Evolutionary conservation across 2,329 filamentous ascomycete genomes (phyloP).

Genomic region (Calonectria henricotiae): DNA sequence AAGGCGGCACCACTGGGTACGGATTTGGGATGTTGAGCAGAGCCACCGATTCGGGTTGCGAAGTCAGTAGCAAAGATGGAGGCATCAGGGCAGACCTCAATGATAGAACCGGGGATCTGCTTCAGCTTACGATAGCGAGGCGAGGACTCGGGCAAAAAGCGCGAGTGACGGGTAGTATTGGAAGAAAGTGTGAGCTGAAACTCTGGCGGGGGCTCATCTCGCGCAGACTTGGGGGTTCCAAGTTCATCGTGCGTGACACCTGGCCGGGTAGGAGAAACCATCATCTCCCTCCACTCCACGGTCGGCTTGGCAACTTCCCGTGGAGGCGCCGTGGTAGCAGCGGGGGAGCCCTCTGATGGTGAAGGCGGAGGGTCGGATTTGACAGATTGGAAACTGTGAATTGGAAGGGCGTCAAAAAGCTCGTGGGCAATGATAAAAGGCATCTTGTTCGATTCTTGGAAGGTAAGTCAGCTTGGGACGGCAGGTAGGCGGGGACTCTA

Average conservation of each 20-base stretch:
- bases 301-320: constrained; percentile 59
- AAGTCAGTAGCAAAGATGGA: constrained; percentile 86
- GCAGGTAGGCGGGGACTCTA: not conserved
- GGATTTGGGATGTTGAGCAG: constrained; percentile 69
- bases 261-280: constrained; percentile 79
- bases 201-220: constrained; percentile 76
- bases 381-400: constrained; percentile 92
- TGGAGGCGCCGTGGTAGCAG: constrained; percentile 56
- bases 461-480: constrained; percentile 25
- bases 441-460: constrained; percentile 75
- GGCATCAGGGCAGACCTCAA: constrained; percentile 93
- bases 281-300: constrained; percentile 85
- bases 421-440: constrained; percentile 98
- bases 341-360: constrained; percentile 55
- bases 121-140: constrained; percentile 85
- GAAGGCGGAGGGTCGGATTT: constrained; percentile 55
- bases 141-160: constrained; percentile 88
- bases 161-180: constrained; percentile 83
- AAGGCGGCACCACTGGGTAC: constrained; percentile 86
- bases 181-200: constrained; percentile 89
- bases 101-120: constrained; percentile 76
- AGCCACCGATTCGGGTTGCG: constrained; percentile 86
- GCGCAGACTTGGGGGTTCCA: constrained; percentile 68
- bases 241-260: constrained; percentile 70
- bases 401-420: constrained; percentile 98